Percentiles rank a stretch among this genome's conserved stretches.
Evolutionary conservation across 352 stramenopile species (phyloP).

Genomic region (Aphanomyces astaci): DNA sequence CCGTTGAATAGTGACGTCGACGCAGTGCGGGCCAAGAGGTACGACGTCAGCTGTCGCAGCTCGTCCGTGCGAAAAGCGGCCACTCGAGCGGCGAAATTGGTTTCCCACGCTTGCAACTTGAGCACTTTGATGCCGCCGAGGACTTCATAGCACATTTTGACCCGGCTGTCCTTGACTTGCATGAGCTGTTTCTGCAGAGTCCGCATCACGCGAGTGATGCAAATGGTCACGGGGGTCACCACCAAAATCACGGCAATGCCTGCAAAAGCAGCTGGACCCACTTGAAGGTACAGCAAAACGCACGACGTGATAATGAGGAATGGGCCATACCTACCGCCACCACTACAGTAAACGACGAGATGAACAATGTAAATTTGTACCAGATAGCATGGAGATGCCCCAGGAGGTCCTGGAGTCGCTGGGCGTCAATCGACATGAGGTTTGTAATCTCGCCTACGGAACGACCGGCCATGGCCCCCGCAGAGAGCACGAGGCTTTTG

Average conservation of each 20-base stretch:
- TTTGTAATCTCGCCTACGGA: slow-evolving; percentile 94
- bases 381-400: slow-evolving; percentile 90
- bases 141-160: slow-evolving; percentile 92
- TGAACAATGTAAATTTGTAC: too few relatives aligned
- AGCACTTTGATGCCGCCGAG: slow-evolving; percentile 93
- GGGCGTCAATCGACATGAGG: slow-evolving; percentile 95
- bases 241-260: slow-evolving; percentile 91
- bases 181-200: slow-evolving; percentile 82
- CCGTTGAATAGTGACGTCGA: slow-evolving; percentile 64
- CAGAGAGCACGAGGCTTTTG: slow-evolving; percentile 80
- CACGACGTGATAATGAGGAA: slow-evolving; percentile 77
- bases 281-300: slow-evolving; percentile 59
- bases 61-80: slow-evolving; percentile 57
- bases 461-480: slow-evolving; percentile 54
- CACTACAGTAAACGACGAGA: too few relatives aligned
- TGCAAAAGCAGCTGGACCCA: slow-evolving; percentile 81
- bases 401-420: slow-evolving; percentile 92
- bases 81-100: slow-evolving; percentile 59
- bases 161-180: slow-evolving; percentile 85
- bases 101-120: slow-evolving; percentile 96
- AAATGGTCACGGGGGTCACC: slow-evolving; percentile 86
- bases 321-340: slow-evolving; percentile 24
- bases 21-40: slow-evolving; percentile 42
- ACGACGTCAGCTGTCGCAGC: slow-evolving; percentile 64
- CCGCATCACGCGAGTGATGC: slow-evolving; percentile 84